Base-by-base conservation (phyloP, 1,284 basidiomycete genomes). In the Trichosporon sp. region DNA sequence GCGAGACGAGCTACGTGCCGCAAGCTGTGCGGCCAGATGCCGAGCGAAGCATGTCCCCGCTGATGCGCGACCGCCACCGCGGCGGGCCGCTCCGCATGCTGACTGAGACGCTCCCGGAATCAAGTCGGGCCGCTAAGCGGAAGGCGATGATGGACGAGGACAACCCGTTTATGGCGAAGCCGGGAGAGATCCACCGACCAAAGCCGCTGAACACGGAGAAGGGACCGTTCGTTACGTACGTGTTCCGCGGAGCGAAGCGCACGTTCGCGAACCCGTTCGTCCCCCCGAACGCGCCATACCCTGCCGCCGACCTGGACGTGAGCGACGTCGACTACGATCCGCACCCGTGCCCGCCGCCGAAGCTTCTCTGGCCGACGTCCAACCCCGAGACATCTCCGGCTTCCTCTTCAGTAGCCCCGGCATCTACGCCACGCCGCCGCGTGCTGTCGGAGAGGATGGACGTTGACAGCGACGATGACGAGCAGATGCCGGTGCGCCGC, bases 241-340 rank as follows among this genome's bases (percentile, higher is more conserved):
- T 83, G 12, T 83, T 83, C 74, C 74, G 81, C 61, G 81, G 81
- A 11, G 73, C 80, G 8, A 83, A 83, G 65, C 80, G 79, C 66
- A 75, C 79, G 0, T 83, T 80, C 69, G 78, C 79, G 59, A 83
- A 83, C 72, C 81, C 81, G 14, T 78, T 82, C 69, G 71, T 76
- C 11, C 73, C 70, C 1, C 74, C 77, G 12, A 26, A 64, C 16
- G 65, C 74, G 10, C 71, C 73, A 4, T 78, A 80, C 61, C 75
- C 77, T 0, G 70, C 72, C 14, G 72, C 80, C 1, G 70, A 77
- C 1, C 74, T 83, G 2, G 70, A 76, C 56, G 74, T 75, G 1
- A 73, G 76, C 11, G 76, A 83, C 65, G 75, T 76, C 8, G 79
- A 81, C 4, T 83, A 73, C 66, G 81, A 83, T 68, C 74, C 75